A percentile compares a stretch with the other conserved stretches of the same genome.
phyloP scores from a whole-genome alignment of 2,329 filamentous ascomycete species.

The Pseudogymnoascus sp. region DNA sequence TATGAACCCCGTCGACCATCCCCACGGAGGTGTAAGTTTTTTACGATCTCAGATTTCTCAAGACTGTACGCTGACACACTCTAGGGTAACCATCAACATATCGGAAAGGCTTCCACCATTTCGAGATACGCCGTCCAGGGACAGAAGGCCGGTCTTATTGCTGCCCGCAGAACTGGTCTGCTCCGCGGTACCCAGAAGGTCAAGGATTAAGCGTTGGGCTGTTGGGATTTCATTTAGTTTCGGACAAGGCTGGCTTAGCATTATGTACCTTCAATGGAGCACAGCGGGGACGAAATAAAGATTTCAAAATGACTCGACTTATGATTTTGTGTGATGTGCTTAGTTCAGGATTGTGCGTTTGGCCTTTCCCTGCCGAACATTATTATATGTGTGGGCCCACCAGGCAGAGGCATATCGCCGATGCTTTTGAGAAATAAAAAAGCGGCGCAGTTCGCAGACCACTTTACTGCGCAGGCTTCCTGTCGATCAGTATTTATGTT shows the following conservation, averaged over 20 bases:
- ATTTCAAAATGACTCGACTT: slow-evolving; percentile 10
- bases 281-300: slow-evolving; percentile 29
- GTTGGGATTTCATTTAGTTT: slow-evolving; percentile 27
- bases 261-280: slow-evolving; percentile 29
- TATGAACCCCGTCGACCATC: slow-evolving; percentile 99
- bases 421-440: neutral
- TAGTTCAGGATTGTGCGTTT: neutral
- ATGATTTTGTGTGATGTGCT: slow-evolving; percentile 8
- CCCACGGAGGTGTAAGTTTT: slow-evolving; percentile 75
- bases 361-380: neutral
- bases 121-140: slow-evolving; percentile 94
- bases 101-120: slow-evolving; percentile 99
- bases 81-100: slow-evolving; percentile 97
- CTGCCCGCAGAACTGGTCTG: slow-evolving; percentile 98
- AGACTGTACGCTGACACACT: slow-evolving; percentile 96
- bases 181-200: slow-evolving; percentile 99
- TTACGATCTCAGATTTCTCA: slow-evolving; percentile 10
- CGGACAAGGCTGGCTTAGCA: slow-evolving; percentile 29
- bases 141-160: slow-evolving; percentile 99
- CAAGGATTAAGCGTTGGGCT: slow-evolving; percentile 66
- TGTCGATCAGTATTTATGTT: neutral
- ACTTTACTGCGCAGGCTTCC: neutral
- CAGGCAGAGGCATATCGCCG: neutral
- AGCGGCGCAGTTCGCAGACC: neutral
- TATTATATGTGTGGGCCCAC: neutral